A percentile compares a stretch with the other conserved stretches of the same genome.
phyloP scores from a whole-genome alignment of 169 alveolate species.

The Cystoisospora suis region DNA sequence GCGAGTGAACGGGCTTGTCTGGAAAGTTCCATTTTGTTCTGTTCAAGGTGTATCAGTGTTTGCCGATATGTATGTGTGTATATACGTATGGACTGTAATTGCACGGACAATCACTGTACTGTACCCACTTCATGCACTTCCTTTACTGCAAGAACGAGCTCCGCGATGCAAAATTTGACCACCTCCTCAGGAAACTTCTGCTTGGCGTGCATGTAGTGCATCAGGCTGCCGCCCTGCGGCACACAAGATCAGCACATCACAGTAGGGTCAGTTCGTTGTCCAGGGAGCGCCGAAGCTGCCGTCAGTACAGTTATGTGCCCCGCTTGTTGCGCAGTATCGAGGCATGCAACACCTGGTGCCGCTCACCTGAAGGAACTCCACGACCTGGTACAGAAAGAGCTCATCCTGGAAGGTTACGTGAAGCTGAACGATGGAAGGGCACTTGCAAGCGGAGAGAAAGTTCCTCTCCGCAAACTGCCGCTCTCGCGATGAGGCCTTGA shows the following conservation, averaged over 20 bases:
- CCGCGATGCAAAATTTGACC: constrained; percentile 88
- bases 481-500: constrained; percentile 32
- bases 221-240: constrained; percentile 89
- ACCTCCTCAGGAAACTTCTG: constrained; percentile 85
- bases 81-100: no score
- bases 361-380: constrained; percentile 81
- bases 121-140: constrained; percentile 76
- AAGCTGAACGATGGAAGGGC: constrained; percentile 75
- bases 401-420: constrained; percentile 87
- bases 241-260: background rate
- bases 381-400: constrained; percentile 84
- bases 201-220: constrained; percentile 80
- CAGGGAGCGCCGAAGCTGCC: no score
- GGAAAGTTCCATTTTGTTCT: no score
- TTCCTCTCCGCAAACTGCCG: constrained; percentile 42
- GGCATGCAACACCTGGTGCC: no score
- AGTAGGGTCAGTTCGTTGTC: no score
- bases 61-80: no score
- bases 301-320: no score
- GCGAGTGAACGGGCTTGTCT: no score
- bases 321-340: no score
- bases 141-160: constrained; percentile 85
- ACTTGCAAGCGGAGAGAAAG: constrained; percentile 32
- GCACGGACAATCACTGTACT: background rate
- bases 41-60: no score